Evolutionary conservation across 257 asterid species (phyloP).

Genomic region (Jacaranda copaia): DNA sequence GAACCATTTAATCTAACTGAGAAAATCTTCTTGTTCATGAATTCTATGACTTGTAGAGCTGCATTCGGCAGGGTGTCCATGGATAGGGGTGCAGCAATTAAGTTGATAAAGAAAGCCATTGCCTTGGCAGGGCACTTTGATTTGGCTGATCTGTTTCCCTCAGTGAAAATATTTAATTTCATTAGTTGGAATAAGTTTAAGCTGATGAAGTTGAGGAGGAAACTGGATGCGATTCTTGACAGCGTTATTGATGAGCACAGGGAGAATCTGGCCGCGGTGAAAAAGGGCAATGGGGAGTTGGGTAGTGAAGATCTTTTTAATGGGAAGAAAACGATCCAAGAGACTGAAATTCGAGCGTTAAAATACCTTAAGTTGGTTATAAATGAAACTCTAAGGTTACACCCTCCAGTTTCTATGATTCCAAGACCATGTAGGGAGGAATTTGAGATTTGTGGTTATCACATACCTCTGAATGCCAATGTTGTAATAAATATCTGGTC

Average conservation of each 20-base stretch:
- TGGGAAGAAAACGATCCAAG: slow-evolving; percentile 25
- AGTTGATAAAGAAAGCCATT: slow-evolving; percentile 10
- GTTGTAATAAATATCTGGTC: slow-evolving; percentile 43
- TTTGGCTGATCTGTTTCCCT: slow-evolving; percentile 38
- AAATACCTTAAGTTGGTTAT: slow-evolving; percentile 47
- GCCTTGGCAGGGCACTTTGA: slow-evolving; percentile 12
- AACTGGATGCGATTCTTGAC: slow-evolving; percentile 46
- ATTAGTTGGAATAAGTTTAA: slow-evolving; percentile 36
- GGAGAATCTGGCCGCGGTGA: slow-evolving; percentile 20
- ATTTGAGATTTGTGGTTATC: slow-evolving; percentile 39
- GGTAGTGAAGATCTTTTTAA: slow-evolving; percentile 46
- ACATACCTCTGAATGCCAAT: slow-evolving; percentile 40
- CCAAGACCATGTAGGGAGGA: slow-evolving; percentile 48
- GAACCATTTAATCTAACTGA: slow-evolving; percentile 19
- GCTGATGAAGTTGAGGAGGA: slow-evolving; percentile 36
- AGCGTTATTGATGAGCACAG: slow-evolving; percentile 40
- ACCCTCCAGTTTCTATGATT: slow-evolving; percentile 46
- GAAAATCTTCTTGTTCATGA: slow-evolving; percentile 13
- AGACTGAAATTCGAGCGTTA: slow-evolving; percentile 30
- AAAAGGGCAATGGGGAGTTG: slow-evolving; percentile 41
- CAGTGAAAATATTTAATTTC: slow-evolving; percentile 10
- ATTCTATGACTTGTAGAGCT: slow-evolving; percentile 35
- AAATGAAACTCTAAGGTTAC: slow-evolving; percentile 50
- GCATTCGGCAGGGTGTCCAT: slow-evolving; percentile 31
- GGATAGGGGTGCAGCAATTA: slow-evolving; percentile 28